Evolutionary conservation across 2,329 filamentous ascomycete species (phyloP).

Genomic region (Cercospora canescens): DNA sequence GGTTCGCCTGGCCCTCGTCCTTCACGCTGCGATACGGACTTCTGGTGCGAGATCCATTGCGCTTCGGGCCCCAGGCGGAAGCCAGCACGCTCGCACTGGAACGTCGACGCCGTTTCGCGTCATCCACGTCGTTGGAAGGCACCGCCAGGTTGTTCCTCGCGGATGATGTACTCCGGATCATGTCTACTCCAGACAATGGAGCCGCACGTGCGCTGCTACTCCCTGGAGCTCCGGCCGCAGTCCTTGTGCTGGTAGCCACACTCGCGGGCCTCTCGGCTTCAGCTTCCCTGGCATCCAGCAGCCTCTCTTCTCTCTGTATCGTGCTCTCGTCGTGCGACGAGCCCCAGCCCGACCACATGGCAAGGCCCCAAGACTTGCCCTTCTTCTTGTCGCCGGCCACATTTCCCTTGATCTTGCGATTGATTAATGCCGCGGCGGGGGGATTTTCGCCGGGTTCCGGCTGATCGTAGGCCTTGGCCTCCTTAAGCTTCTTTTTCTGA

Average conservation of each 20-base stretch:
- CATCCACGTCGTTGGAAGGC: constrained; percentile 13
- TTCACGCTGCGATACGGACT: constrained; percentile 27
- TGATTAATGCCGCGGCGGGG: constrained; percentile 72
- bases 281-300: constrained; percentile 28
- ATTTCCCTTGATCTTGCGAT: constrained; percentile 45
- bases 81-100: constrained; percentile 26
- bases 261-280: constrained; percentile 5
- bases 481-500: constrained; percentile 71
- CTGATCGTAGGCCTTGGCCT: constrained; percentile 68
- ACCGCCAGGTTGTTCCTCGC: constrained; percentile 14
- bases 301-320: constrained; percentile 60
- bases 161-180: constrained; percentile 2
- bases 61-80: constrained; percentile 19
- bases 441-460: constrained; percentile 73
- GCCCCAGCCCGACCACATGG: constrained; percentile 84
- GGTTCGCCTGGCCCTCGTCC: constrained; percentile 27
- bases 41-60: constrained; percentile 19
- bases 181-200: constrained; percentile 6
- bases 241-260: constrained; percentile 4
- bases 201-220: constrained; percentile 7
- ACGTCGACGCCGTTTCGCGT: constrained; percentile 21
- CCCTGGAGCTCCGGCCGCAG: not conserved
- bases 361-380: constrained; percentile 66
- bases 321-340: constrained; percentile 83
- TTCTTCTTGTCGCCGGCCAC: constrained; percentile 35